Conservation (phyloP, 169 alveolate genomes). For the Cryptosporidium ubiquitum region DNA sequence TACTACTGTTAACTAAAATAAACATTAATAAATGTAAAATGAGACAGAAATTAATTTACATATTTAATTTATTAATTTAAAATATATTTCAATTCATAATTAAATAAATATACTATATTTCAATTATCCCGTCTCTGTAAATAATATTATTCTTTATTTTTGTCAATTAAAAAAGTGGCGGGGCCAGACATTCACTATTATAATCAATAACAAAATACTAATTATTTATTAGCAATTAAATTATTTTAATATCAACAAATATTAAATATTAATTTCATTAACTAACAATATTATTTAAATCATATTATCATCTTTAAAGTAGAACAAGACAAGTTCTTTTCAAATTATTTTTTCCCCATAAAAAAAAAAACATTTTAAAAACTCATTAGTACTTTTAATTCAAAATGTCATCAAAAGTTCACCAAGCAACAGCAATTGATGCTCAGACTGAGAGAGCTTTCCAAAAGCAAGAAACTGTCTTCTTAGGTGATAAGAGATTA, state of each 20-base stretch:
- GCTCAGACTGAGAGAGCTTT: constrained; percentile 88
- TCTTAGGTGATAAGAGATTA: constrained; percentile 85
- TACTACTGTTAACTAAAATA: neutral
- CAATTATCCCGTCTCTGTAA: neutral
- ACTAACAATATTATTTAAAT: neutral
- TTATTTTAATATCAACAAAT: too few relatives aligned
- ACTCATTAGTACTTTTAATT: neutral
- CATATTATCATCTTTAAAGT: neutral
- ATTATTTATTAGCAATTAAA: too few relatives aligned
- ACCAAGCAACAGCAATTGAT: constrained; percentile 76
- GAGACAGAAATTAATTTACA: constrained; percentile 12
- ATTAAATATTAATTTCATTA: neutral
- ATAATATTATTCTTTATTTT: too few relatives aligned
- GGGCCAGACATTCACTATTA: neutral
- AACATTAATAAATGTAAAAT: neutral
- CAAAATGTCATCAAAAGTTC: constrained; percentile 66
- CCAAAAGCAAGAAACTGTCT: constrained; percentile 90
- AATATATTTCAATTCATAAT: constrained; percentile 33
- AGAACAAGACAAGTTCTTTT: constrained; percentile 7
- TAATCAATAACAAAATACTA: neutral
- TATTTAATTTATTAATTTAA: constrained; percentile 6
- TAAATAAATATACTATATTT: constrained; percentile 34
- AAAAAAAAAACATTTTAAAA: constrained; percentile 25
- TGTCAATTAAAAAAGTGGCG: neutral
- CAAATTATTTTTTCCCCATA: neutral